Evolutionary conservation across 179 eudicot species (phyloP).

Genomic region (Vitellaria paradoxa): DNA sequence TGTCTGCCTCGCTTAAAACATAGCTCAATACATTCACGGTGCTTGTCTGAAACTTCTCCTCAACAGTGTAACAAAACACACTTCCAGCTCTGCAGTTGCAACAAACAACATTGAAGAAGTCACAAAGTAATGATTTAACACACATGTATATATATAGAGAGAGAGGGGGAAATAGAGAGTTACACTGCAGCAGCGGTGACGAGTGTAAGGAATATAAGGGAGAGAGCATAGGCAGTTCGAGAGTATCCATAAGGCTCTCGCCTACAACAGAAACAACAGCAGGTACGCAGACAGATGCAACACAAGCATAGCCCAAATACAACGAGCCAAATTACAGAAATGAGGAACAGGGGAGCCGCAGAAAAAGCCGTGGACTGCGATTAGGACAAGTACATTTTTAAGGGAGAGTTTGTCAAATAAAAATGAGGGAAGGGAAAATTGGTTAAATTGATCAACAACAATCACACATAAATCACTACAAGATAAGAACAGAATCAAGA

Average conservation of each 20-base stretch:
- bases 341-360: constrained; percentile 49
- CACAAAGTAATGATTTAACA: no score
- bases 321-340: constrained; percentile 57
- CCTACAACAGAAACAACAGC: constrained; percentile 60
- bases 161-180: constrained; percentile 15
- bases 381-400: neutral
- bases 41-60: constrained; percentile 54
- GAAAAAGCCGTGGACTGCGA: constrained; percentile 73
- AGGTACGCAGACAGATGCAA: constrained; percentile 35
- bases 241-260: constrained; percentile 49
- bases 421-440: no score
- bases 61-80: constrained; percentile 42
- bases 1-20: constrained; percentile 43
- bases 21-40: constrained; percentile 33
- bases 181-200: constrained; percentile 59
- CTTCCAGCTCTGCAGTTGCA: constrained; percentile 47
- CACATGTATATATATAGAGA: no score
- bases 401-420: no score
- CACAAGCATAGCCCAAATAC: constrained; percentile 56
- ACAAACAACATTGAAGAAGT: no score
- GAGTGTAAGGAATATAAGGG: constrained; percentile 45
- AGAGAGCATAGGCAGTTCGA: constrained; percentile 46
- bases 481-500: no score
- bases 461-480: no score
- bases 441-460: no score